Conservation (phyloP, 495 filamentous ascomycete species). For the Ramalina intermedia region DNA sequence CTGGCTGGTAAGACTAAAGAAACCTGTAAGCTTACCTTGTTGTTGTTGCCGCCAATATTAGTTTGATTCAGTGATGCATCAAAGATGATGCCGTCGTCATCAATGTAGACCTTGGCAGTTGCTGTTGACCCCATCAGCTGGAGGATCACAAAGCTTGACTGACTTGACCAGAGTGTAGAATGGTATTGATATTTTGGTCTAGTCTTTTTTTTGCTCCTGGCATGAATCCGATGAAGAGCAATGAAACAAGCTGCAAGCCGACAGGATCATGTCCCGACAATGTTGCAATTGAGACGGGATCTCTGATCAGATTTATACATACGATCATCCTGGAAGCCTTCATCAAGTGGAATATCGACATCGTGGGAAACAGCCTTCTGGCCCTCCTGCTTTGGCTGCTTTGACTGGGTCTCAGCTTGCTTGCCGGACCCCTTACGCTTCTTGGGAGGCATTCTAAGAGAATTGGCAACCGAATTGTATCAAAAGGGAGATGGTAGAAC, state of each 20-base stretch:
- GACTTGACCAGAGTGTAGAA: too few relatives aligned
- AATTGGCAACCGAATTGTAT: background rate
- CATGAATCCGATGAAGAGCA: too few relatives aligned
- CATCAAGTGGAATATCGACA: constrained; percentile 37
- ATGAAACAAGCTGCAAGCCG: too few relatives aligned
- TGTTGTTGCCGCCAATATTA: constrained; percentile 41
- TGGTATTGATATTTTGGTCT: too few relatives aligned
- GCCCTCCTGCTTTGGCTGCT: constrained; percentile 24
- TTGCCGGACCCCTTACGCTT: constrained; percentile 13
- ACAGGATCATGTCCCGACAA: too few relatives aligned
- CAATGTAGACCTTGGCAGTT: constrained; percentile 46
- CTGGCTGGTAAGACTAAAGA: constrained; percentile 2
- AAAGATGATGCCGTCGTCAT: constrained; percentile 43
- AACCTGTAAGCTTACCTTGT: constrained; percentile 62
- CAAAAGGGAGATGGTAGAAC: background rate
- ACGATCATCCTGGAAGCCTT: constrained; percentile 27
- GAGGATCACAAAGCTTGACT: too few relatives aligned
- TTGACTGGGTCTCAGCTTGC: constrained; percentile 7
- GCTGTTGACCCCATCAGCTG: constrained; percentile 3
- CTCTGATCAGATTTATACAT: background rate
- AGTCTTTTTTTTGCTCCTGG: too few relatives aligned
- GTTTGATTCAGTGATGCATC: constrained; percentile 38
- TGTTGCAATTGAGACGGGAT: too few relatives aligned
- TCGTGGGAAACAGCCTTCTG: constrained; percentile 27
- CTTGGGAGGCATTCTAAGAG: constrained; percentile 12